A percentile compares a stretch with the other conserved stretches of the same genome.
These are phyloP conservation scores for Solanum tarapatanum DNA, from an alignment of 257 asterid genomes.

Conservation along the genomic window DNA sequence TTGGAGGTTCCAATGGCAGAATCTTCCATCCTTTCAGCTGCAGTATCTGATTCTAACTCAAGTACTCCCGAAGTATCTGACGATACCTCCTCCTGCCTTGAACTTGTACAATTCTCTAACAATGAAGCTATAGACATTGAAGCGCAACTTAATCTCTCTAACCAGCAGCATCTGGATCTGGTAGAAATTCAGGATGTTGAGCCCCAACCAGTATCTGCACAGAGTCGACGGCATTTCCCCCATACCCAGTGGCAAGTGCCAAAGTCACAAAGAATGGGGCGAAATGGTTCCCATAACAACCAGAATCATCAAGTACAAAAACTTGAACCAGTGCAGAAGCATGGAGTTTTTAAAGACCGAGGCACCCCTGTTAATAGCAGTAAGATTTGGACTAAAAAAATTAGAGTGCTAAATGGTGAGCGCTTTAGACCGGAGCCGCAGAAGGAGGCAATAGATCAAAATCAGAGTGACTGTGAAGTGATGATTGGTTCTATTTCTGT, in stretches of 20 bases:
- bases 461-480: conserved; percentile 42
- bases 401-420: conserved; percentile 30
- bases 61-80: conserved; percentile 20
- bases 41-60: conserved; percentile 21
- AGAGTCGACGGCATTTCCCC: conserved; percentile 18
- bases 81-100: conserved; percentile 17
- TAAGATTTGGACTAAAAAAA: conserved; percentile 76
- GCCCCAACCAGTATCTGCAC: conserved; percentile 15
- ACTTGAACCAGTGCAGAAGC: conserved; percentile 44
- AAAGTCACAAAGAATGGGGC: conserved; percentile 41
- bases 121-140: conserved; percentile 32
- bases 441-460: conserved; percentile 21
- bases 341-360: conserved; percentile 32
- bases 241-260: conserved; percentile 40
- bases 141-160: conserved; percentile 21
- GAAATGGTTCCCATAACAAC: conserved; percentile 30
- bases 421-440: conserved; percentile 18
- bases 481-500: conserved; percentile 77
- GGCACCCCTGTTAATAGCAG: conserved; percentile 17
- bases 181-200: conserved; percentile 30
- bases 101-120: conserved; percentile 27
- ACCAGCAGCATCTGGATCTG: conserved; percentile 22
- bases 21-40: conserved; percentile 30
- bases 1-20: conserved; percentile 33
- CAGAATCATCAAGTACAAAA: conserved; percentile 36